These are phyloP conservation scores for Dactylonectria estremocensis DNA, from an alignment of 2,329 filamentous ascomycete genomes.

Conservation along the genomic window DNA sequence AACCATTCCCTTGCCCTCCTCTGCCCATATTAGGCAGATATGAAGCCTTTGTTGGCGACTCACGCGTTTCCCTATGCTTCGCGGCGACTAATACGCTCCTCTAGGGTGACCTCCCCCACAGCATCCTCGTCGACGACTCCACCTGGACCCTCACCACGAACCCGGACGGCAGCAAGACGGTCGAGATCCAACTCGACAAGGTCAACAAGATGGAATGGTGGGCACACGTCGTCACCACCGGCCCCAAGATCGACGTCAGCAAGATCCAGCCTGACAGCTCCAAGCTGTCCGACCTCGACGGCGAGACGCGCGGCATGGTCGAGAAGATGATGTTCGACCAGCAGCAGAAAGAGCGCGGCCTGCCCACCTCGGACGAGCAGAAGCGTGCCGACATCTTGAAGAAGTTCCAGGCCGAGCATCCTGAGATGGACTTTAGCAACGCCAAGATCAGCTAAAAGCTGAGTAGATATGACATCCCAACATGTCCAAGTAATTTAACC, in stretches of 20 bases:
- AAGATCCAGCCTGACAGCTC: slow-evolving; percentile 96
- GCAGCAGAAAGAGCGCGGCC: slow-evolving; percentile 92
- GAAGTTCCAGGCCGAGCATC: slow-evolving; percentile 89
- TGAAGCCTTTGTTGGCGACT: background rate
- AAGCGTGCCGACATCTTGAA: slow-evolving; percentile 94
- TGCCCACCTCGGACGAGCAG: slow-evolving; percentile 93
- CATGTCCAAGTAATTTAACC: slow-evolving; percentile 14
- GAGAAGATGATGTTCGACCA: slow-evolving; percentile 99
- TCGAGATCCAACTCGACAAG: slow-evolving; percentile 94
- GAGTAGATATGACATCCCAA: slow-evolving; percentile 31
- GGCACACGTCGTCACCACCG: slow-evolving; percentile 88
- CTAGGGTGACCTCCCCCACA: slow-evolving; percentile 87
- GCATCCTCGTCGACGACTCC: slow-evolving; percentile 86
- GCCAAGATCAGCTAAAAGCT: slow-evolving; percentile 72
- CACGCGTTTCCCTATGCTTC: background rate
- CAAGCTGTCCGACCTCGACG: slow-evolving; percentile 92
- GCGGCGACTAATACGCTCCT: slow-evolving; percentile 19
- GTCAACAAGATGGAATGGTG: slow-evolving; percentile 99
- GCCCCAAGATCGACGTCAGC: slow-evolving; percentile 93
- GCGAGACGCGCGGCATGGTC: slow-evolving; percentile 95
- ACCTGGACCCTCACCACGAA: slow-evolving; percentile 91
- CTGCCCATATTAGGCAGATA: slow-evolving; percentile 2
- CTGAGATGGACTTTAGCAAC: slow-evolving; percentile 81
- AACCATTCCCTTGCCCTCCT: background rate
- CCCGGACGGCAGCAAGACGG: slow-evolving; percentile 75